Conservation (phyloP, 2,329 filamentous ascomycete species). For the Aaosphaeria arxii region DNA sequence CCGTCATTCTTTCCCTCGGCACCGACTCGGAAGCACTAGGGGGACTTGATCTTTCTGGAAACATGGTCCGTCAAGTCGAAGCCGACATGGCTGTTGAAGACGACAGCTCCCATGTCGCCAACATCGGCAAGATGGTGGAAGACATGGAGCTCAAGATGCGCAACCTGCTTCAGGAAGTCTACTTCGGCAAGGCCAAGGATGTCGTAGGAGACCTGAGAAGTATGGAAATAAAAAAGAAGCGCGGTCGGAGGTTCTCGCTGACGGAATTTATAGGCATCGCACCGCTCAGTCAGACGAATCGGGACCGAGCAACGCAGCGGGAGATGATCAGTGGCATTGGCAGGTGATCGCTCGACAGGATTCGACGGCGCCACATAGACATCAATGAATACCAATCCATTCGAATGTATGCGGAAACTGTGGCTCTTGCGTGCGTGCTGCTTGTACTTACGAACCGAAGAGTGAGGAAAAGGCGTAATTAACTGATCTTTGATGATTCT, state of each 20-base stretch:
- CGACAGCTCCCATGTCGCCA: constrained; percentile 91
- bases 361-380: background rate
- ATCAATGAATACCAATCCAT: too few relatives aligned
- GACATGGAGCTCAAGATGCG: constrained; percentile 99
- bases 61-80: constrained; percentile 97
- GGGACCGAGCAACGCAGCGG: constrained; percentile 78
- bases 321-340: constrained; percentile 72
- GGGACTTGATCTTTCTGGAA: constrained; percentile 88
- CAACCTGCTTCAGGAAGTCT: constrained; percentile 96
- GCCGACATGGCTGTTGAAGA: constrained; percentile 84
- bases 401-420: too few relatives aligned
- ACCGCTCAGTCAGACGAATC: constrained; percentile 78
- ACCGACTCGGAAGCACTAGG: constrained; percentile 67
- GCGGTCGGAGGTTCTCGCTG: constrained; percentile 9
- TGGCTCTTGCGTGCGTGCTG: too few relatives aligned
- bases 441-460: too few relatives aligned
- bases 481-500: too few relatives aligned
- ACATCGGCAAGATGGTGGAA: constrained; percentile 87
- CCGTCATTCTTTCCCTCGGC: constrained; percentile 87
- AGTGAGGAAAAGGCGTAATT: too few relatives aligned
- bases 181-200: constrained; percentile 99
- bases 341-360: constrained; percentile 13
- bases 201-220: constrained; percentile 94
- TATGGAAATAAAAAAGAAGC: constrained; percentile 32
- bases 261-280: constrained; percentile 55